Conservation (phyloP, 257 asterid genomes). For the Solanum commersonii region DNA sequence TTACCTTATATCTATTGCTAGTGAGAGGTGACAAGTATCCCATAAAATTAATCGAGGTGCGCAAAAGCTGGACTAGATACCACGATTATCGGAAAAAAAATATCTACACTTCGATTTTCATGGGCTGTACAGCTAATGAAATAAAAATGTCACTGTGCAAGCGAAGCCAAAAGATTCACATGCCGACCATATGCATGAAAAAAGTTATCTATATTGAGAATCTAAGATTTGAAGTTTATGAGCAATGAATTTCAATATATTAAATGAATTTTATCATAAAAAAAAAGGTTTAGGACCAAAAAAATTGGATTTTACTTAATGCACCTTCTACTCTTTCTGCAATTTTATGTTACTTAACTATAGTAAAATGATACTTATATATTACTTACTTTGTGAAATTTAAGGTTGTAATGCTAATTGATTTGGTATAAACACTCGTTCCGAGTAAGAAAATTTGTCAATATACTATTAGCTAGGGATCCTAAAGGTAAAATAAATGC, state of each 20-base stretch:
- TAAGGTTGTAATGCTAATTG: neutral
- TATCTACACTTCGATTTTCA: neutral
- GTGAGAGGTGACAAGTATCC: neutral
- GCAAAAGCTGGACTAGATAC: fast-evolving
- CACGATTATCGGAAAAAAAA: no score
- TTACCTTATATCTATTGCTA: neutral
- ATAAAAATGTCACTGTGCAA: slow-evolving; percentile 2
- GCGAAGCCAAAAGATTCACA: neutral
- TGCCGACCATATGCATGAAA: neutral
- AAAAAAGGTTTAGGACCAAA: neutral
- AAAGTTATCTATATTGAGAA: neutral
- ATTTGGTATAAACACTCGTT: neutral
- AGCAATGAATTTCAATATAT: neutral
- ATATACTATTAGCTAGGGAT: neutral
- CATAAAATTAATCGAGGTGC: neutral
- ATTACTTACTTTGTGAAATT: neutral
- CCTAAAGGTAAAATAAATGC: neutral
- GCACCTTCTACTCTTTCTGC: neutral
- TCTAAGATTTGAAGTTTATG: neutral
- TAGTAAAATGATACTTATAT: neutral
- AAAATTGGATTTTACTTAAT: neutral
- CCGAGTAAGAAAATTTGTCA: neutral
- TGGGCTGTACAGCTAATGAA: slow-evolving; percentile 4
- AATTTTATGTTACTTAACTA: neutral
- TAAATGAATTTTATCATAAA: neutral